phyloP scores from a whole-genome alignment of 1,139 yeast species.

The Geotrichum fermentans region DNA sequence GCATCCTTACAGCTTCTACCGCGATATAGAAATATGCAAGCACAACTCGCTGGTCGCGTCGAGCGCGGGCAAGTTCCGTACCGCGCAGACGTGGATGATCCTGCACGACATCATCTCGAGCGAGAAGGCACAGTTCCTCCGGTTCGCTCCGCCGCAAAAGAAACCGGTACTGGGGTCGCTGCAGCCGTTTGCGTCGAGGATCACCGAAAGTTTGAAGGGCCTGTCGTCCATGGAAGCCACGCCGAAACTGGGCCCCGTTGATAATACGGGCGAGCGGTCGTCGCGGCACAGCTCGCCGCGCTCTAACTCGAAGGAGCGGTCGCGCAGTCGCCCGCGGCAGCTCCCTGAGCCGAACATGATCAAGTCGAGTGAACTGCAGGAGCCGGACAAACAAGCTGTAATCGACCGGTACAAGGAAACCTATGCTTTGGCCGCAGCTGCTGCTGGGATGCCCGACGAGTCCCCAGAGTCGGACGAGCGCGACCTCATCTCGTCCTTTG shows the following conservation, averaged over 20 bases:
- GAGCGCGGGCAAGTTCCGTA: conserved; percentile 50
- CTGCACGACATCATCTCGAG: conserved; percentile 54
- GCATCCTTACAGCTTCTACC: conserved; percentile 35
- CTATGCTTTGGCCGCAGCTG: background rate
- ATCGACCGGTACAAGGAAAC: background rate
- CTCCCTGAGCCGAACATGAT: background rate
- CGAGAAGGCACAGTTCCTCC: conserved; percentile 35
- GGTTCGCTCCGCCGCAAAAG: conserved; percentile 14
- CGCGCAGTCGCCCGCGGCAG: conserved; percentile 1
- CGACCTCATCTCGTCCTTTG: conserved; percentile 1
- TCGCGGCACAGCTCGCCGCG: background rate
- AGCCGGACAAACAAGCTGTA: background rate
- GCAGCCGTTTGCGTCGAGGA: conserved; percentile 19
- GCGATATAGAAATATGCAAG: conserved; percentile 49
- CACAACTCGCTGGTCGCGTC: conserved; percentile 58
- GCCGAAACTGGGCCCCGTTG: conserved; percentile 15
- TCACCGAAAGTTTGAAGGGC: conserved; percentile 20
- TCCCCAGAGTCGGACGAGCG: conserved; percentile 4
- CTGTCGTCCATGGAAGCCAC: conserved; percentile 17
- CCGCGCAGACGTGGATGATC: conserved; percentile 66
- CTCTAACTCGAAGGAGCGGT: conserved; percentile 8
- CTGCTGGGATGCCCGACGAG: background rate
- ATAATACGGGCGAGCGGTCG: conserved; percentile 1
- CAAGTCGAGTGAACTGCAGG: background rate
- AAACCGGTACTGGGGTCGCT: conserved; percentile 11